Evolutionary conservation across 345 rosid genomes (phyloP).

Genomic region (Streptanthus diversifolius): DNA sequence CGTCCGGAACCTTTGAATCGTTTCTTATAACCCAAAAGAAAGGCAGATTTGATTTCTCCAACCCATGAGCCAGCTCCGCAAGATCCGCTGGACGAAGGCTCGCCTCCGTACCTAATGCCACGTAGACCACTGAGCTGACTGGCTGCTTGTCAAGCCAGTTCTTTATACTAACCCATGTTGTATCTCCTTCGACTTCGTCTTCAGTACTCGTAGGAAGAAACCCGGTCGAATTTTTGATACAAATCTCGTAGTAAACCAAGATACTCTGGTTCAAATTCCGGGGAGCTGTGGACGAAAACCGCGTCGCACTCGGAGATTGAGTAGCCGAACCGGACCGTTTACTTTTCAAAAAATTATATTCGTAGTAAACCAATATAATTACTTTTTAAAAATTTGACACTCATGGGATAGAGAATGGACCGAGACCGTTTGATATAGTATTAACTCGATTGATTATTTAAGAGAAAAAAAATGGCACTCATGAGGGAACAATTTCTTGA

Average conservation of each 20-base stretch:
- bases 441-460: no score
- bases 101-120: conserved; percentile 42
- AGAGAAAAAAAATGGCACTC: no score
- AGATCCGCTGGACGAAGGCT: conserved; percentile 31
- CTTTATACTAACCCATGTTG: conserved; percentile 10
- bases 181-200: not conserved
- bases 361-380: no score
- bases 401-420: no score
- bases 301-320: conserved; percentile 35
- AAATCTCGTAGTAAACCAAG: conserved; percentile 36
- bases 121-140: not conserved
- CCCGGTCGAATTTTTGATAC: conserved; percentile 39
- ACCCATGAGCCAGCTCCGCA: conserved; percentile 38
- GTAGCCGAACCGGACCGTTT: not conserved
- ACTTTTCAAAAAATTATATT: no score
- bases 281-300: conserved; percentile 39
- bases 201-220: conserved; percentile 36
- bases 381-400: no score
- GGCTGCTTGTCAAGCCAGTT: conserved; percentile 42
- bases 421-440: no score
- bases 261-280: conserved; percentile 50
- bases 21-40: conserved; percentile 48
- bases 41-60: conserved; percentile 41
- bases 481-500: no score
- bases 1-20: conserved; percentile 4